Conservation (phyloP, 805 yeast genomes). For the Danielozyma ontarioensis region DNA sequence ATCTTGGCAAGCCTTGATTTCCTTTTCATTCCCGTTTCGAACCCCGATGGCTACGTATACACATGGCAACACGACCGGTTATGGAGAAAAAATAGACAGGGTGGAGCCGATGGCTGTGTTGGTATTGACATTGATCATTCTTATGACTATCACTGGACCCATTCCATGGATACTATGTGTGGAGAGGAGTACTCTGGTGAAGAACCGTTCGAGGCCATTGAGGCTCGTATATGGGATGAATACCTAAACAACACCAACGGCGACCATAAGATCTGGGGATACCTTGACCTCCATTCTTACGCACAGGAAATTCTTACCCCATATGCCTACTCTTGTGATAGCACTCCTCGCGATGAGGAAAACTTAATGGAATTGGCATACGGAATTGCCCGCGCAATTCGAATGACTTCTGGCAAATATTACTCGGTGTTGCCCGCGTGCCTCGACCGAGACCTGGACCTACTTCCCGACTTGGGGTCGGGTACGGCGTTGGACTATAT, state of each 20-base stretch:
- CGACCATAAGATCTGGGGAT: slow-evolving; percentile 65
- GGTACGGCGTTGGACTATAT: slow-evolving; percentile 79
- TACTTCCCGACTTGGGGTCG: slow-evolving; percentile 69
- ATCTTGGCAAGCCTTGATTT: slow-evolving; percentile 61
- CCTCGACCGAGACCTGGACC: slow-evolving; percentile 68
- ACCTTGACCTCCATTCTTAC: slow-evolving; percentile 78
- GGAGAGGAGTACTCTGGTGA: slow-evolving; percentile 83
- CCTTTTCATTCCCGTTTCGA: slow-evolving; percentile 74
- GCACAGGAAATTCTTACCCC: slow-evolving; percentile 81
- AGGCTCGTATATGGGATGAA: slow-evolving; percentile 34
- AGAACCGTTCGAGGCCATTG: slow-evolving; percentile 52
- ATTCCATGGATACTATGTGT: slow-evolving; percentile 63
- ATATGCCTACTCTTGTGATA: slow-evolving; percentile 73
- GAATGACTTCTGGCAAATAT: slow-evolving; percentile 55
- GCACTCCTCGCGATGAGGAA: slow-evolving; percentile 73
- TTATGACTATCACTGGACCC: slow-evolving; percentile 67
- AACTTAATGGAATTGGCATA: slow-evolving; percentile 76
- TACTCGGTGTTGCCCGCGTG: slow-evolving; percentile 77
- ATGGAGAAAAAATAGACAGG: slow-evolving; percentile 88
- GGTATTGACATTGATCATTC: slow-evolving; percentile 90
- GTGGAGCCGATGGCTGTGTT: slow-evolving; percentile 55
- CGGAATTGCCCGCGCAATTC: slow-evolving; percentile 71
- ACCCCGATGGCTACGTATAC: slow-evolving; percentile 88
- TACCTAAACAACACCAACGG: slow-evolving; percentile 39
- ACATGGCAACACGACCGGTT: slow-evolving; percentile 77